Conservation (phyloP, 257 asterid genomes). For the Capsicum baccatum region DNA sequence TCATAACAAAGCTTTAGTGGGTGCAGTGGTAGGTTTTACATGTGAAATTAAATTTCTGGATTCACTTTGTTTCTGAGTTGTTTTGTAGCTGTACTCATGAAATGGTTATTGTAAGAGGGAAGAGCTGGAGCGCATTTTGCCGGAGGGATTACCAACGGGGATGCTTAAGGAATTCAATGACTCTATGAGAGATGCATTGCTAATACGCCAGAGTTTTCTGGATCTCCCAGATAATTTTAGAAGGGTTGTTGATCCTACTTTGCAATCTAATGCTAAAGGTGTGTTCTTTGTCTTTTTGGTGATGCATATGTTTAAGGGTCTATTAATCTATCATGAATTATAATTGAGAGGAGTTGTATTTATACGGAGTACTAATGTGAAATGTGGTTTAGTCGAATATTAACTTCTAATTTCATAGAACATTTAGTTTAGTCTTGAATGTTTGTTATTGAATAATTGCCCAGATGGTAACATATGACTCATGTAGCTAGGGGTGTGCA, state of each 20-base stretch:
- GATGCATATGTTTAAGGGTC: constrained; percentile 28
- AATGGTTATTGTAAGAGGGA: too few relatives aligned
- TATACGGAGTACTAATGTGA: neutral
- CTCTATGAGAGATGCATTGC: too few relatives aligned
- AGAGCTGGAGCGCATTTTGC: too few relatives aligned
- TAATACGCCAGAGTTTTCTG: too few relatives aligned
- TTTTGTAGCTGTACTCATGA: too few relatives aligned
- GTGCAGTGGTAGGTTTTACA: too few relatives aligned
- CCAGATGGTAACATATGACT: neutral
- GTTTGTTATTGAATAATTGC: neutral
- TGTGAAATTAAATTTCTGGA: too few relatives aligned
- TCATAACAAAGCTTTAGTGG: too few relatives aligned
- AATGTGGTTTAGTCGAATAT: neutral
- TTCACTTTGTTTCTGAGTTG: too few relatives aligned
- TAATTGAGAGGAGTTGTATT: neutral
- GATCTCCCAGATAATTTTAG: constrained; percentile 76
- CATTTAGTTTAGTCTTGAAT: neutral
- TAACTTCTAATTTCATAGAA: neutral
- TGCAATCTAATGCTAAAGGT: constrained; percentile 62
- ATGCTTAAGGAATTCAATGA: too few relatives aligned
- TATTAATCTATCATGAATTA: neutral
- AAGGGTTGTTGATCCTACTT: constrained; percentile 75
- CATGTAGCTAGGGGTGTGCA: neutral
- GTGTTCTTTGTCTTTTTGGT: constrained; percentile 8
- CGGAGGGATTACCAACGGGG: too few relatives aligned